A percentile compares a stretch with the other conserved stretches of the same genome.
Conservation (phyloP, 1,139 yeast species). For the Zygoascus meyerae region DNA sequence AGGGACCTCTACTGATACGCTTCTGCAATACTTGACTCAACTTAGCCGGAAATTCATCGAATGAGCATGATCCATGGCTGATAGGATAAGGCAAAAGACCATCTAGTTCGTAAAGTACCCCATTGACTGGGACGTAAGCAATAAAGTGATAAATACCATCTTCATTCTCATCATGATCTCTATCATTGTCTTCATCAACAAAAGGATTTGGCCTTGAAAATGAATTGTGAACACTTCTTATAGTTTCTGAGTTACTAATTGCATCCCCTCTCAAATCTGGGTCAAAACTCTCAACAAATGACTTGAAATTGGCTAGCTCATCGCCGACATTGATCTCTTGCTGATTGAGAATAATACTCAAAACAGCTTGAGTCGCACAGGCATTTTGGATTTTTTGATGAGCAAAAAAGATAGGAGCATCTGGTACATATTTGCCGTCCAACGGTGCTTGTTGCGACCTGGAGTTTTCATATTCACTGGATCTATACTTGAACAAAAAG, state of each 20-base stretch:
- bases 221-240: slow-evolving; percentile 57
- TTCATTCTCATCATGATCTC: slow-evolving; percentile 36
- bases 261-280: slow-evolving; percentile 58
- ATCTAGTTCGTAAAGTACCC: slow-evolving; percentile 57
- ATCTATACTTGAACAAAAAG: slow-evolving; percentile 58
- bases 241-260: slow-evolving; percentile 54
- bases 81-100: slow-evolving; percentile 60
- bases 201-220: slow-evolving; percentile 55
- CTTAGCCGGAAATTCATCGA: slow-evolving; percentile 41
- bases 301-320: slow-evolving; percentile 45
- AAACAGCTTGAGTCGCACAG: slow-evolving; percentile 75
- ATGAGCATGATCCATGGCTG: slow-evolving; percentile 43
- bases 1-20: slow-evolving; percentile 44
- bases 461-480: slow-evolving; percentile 24
- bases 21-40: slow-evolving; percentile 37
- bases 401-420: slow-evolving; percentile 45
- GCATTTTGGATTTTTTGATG: slow-evolving; percentile 65
- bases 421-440: slow-evolving; percentile 43
- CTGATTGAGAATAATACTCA: slow-evolving; percentile 49
- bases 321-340: slow-evolving; percentile 45
- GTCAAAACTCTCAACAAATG: slow-evolving; percentile 52
- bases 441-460: slow-evolving; percentile 35
- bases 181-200: slow-evolving; percentile 37
- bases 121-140: slow-evolving; percentile 47
- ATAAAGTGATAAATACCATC: slow-evolving; percentile 61